Evolutionary conservation across 805 yeast genomes (phyloP).

Genomic region (Candida hungchunana): DNA sequence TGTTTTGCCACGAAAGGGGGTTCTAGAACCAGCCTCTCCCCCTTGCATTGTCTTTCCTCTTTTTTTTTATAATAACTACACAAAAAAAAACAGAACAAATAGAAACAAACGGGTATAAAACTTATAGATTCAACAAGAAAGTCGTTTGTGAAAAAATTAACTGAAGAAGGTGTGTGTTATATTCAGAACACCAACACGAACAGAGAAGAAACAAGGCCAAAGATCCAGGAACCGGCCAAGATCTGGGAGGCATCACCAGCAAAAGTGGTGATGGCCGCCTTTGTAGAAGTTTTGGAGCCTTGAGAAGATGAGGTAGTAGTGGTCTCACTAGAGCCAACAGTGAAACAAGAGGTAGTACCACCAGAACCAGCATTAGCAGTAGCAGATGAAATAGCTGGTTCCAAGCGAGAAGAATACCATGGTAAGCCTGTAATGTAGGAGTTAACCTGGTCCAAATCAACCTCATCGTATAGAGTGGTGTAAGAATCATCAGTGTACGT

Average conservation of each 20-base stretch:
- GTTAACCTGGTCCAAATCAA: conserved; percentile 25
- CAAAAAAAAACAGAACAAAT: too few relatives aligned
- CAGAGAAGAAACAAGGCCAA: conserved; percentile 1
- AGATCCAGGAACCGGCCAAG: conserved; percentile 2
- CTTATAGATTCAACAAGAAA: too few relatives aligned
- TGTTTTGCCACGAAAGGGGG: too few relatives aligned
- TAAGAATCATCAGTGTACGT: conserved; percentile 32
- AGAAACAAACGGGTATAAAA: too few relatives aligned
- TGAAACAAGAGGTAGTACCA: conserved; percentile 5
- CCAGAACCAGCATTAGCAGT: conserved; percentile 7
- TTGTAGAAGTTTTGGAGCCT: conserved; percentile 1
- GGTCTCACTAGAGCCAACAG: conserved; percentile 5
- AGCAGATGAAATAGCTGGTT: conserved; percentile 13
- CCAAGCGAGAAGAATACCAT: conserved; percentile 28
- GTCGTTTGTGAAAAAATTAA: neutral
- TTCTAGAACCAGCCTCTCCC: too few relatives aligned
- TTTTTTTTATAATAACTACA: too few relatives aligned
- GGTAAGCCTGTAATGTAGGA: conserved; percentile 30
- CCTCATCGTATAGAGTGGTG: conserved; percentile 28
- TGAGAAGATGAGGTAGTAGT: conserved; percentile 9
- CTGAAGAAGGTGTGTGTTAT: neutral
- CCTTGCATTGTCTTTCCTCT: too few relatives aligned
- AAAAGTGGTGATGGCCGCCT: neutral
- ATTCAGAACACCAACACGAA: conserved; percentile 1
- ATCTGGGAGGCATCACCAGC: neutral